These are phyloP conservation scores for Blastobotrys chiropterorum DNA, from an alignment of 805 yeast genomes.

Conservation along the genomic window DNA sequence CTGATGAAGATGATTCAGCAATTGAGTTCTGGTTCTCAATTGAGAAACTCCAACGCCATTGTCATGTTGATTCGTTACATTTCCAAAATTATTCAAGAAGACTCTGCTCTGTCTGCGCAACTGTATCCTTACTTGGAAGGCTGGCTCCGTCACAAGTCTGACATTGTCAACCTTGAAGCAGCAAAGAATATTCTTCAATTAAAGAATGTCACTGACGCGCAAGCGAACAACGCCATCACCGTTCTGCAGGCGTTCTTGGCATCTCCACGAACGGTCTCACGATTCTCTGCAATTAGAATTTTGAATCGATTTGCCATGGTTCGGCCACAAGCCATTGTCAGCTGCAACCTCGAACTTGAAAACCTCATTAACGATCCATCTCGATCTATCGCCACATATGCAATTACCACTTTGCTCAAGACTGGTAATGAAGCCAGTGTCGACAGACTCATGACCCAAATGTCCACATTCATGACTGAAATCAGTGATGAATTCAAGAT, in stretches of 20 bases:
- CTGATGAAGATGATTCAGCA: conserved; percentile 83
- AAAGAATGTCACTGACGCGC: conserved; percentile 52
- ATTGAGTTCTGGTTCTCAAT: conserved; percentile 47
- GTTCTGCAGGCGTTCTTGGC: conserved; percentile 69
- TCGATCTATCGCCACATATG: conserved; percentile 91
- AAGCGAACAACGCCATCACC: conserved; percentile 56
- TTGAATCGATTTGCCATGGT: conserved; percentile 78
- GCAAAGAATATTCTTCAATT: conserved; percentile 63
- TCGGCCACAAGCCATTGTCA: conserved; percentile 63
- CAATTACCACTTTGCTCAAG: conserved; percentile 90
- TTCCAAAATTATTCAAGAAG: conserved; percentile 65
- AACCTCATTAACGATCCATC: conserved; percentile 79
- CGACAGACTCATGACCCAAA: conserved; percentile 80
- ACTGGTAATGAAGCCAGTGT: conserved; percentile 89
- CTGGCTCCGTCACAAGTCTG: conserved; percentile 75
- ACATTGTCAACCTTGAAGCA: conserved; percentile 89
- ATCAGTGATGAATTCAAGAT: conserved; percentile 94
- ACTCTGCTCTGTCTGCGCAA: conserved; percentile 52
- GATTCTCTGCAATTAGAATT: conserved; percentile 90
- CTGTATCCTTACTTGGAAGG: conserved; percentile 59
- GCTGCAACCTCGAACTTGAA: conserved; percentile 82
- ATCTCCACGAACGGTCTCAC: conserved; percentile 84
- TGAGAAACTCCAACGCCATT: conserved; percentile 77
- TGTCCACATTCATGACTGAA: conserved; percentile 83
- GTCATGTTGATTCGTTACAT: conserved; percentile 81